A percentile compares a stretch with the other conserved stretches of the same genome.
Conservation (phyloP, 1,284 basidiomycete genomes). For the Lentinula novae-zelandiae region DNA sequence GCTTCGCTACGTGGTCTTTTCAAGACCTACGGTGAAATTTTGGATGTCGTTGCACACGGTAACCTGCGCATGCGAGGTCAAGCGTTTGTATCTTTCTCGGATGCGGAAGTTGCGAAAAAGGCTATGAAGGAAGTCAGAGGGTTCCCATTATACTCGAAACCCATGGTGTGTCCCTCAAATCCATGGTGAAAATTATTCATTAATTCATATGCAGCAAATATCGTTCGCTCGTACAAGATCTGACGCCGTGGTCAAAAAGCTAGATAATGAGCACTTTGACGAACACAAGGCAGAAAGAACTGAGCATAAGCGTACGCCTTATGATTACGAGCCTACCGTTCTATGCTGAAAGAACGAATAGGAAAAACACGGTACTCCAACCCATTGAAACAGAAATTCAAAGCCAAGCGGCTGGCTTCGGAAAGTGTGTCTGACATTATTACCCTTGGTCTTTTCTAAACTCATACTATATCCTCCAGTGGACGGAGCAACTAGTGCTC, state of each 20-base stretch:
- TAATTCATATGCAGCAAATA: constrained; percentile 66
- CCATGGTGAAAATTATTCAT: constrained; percentile 9
- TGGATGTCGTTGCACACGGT: constrained; percentile 89
- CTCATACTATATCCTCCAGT: constrained; percentile 36
- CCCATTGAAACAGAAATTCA: constrained; percentile 81
- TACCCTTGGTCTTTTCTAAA: constrained; percentile 5
- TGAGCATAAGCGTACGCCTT: constrained; percentile 79
- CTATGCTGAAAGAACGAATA: constrained; percentile 27
- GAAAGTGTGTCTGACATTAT: constrained; percentile 48
- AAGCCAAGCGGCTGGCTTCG: constrained; percentile 73
- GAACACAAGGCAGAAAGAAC: constrained; percentile 71
- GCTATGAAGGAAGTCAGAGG: constrained; percentile 90
- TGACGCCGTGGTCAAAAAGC: constrained; percentile 81
- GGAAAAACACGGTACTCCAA: constrained; percentile 82
- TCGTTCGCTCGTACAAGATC: constrained; percentile 87
- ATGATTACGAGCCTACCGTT: not conserved
- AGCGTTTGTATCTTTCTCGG: constrained; percentile 92
- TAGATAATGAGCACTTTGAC: constrained; percentile 67
- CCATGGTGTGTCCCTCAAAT: constrained; percentile 63
- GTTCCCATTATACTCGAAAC: constrained; percentile 95
- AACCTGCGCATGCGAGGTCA: constrained; percentile 98
- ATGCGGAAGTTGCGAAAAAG: constrained; percentile 77
- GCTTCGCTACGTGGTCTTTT: constrained; percentile 86
- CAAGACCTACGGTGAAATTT: constrained; percentile 88
- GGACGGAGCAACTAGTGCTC: constrained; percentile 63